phyloP scores from a whole-genome alignment of 2,329 filamentous ascomycete species.

The Allantophomopsis lycopodina region DNA sequence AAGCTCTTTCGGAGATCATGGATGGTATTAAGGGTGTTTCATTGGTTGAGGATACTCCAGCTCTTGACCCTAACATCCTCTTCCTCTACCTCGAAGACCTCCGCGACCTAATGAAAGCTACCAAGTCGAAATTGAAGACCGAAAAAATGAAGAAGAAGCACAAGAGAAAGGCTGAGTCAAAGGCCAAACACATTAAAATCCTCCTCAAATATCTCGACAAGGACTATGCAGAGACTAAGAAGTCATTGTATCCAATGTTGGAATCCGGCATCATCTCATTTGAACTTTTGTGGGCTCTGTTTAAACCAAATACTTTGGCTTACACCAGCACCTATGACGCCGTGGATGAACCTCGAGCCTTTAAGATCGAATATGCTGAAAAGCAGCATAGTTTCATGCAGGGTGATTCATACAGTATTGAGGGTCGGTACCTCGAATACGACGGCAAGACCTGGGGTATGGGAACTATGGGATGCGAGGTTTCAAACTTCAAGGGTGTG shows the following conservation, averaged over 20 bases:
- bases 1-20: constrained; percentile 58
- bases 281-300: constrained; percentile 77
- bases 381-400: constrained; percentile 57
- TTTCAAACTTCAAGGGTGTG: constrained; percentile 65
- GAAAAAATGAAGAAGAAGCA: constrained; percentile 46
- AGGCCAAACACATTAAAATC: constrained; percentile 54
- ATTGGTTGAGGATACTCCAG: constrained; percentile 67
- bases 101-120: constrained; percentile 44
- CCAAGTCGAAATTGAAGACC: constrained; percentile 42
- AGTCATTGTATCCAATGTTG: constrained; percentile 68
- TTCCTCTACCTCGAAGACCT: constrained; percentile 69
- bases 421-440: constrained; percentile 72
- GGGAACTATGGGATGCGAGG: constrained; percentile 54
- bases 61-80: constrained; percentile 56
- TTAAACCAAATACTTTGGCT: constrained; percentile 73
- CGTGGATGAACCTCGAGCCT: constrained; percentile 63
- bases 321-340: constrained; percentile 68
- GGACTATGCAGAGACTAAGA: constrained; percentile 68
- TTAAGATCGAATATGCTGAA: constrained; percentile 66
- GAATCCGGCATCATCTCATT: constrained; percentile 78
- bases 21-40: constrained; percentile 67
- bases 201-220: constrained; percentile 66
- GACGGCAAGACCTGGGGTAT: constrained; percentile 78
- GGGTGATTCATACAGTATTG: constrained; percentile 63
- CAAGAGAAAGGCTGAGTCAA: constrained; percentile 39